Evolutionary conservation across 495 filamentous ascomycete species (phyloP), one percentile per base, ranked within the genome.

Genomic region (Paragyromitra xinjiangensis): DNA sequence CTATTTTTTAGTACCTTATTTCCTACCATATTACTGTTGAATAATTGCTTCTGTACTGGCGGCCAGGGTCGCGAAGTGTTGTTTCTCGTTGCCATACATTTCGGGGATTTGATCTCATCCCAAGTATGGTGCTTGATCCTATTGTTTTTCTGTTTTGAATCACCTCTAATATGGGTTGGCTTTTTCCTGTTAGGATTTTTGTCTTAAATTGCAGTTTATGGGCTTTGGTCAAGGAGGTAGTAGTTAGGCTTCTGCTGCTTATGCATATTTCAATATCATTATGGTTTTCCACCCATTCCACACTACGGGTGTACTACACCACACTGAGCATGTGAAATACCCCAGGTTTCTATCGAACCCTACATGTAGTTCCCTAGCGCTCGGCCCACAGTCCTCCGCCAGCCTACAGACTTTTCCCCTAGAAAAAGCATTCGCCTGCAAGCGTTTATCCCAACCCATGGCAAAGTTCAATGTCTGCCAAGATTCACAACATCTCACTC

Each of bases 401-500:
- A 34, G 3, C 29, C 29, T 34, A 34, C 29, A 34, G 29, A 34
- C 29, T 34, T 34, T 34, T 34, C 29, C 3, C 44, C 44, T 45
- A 16, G 14, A 16, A 45, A 16, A 45, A 45, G 14, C 11, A 22
- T 22, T 7, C 24, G 11, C 22, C 22, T 9, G 12, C 9, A 58
- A 3, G 9, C 9, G 29, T 7, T 3, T n/a, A n/a, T 12, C 4
- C 63, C 12, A 65, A 48, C 64, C 19, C 19, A 29, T 9, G 11
- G 29, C 34, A 0, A 19, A 56, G 42, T 39, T 42, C 26, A 42
- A 26, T 1, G 22, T 44, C n/a, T 56, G 12, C 24, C 37, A 22
- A 56, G 50, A 2, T 12, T 68, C 67, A 59, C 40, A 45, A 59
- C n/a, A 44, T 69, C 14, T 61, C 53, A 61, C 53, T 40, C 66